Base-by-base conservation (phyloP, 1,139 yeast genomes). In the Debaryomyces psychrophilus region DNA sequence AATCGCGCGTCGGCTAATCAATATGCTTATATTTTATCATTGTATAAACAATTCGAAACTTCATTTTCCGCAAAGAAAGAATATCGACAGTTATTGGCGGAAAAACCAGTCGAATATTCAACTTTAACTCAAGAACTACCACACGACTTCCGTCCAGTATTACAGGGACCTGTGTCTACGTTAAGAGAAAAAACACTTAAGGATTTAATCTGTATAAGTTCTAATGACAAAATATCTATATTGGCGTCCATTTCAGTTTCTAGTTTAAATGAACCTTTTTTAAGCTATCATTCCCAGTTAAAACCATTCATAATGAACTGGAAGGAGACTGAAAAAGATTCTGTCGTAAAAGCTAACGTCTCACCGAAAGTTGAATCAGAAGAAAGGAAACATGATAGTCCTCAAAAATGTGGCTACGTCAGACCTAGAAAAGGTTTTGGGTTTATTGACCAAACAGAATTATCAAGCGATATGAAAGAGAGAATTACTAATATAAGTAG, bases 361-460 rank as follows among this genome's bases (percentile, higher is more conserved):
- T 31, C 6, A 8, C n/a, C 34, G 22, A 36, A 29, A 22, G 28
- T 23, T 18, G 37, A 28, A 37, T 44, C 28, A 41, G 4, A 29
- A 47, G 12, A 37, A 44, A 31, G 28, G n/a, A 18, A 41, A 37
- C 18, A 15, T 31, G 18, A 26, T 9, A 25, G 8, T 8, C 11
- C 8, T 12, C 35, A 20, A 8, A 27, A 34, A 26, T 22, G 43
- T 8, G 55, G 55, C 3, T 74, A 73, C 48, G 51, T 48, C 1
- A 62, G 58, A 35, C 75, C 76, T 1, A 51, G 47, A 17, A 56
- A 53, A 31, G 79, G 79, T 0, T 73, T 72, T 54, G 79, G 79
- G 0, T 74, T 60, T 50, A 49, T 71, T 15, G 73, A 68, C 33
- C 56, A 60, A 2, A 44, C 58, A 2, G 68, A 60, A 7, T n/a